Base-by-base conservation (phyloP, 805 yeast genomes). In the Wickerhamiella musiphila region DNA sequence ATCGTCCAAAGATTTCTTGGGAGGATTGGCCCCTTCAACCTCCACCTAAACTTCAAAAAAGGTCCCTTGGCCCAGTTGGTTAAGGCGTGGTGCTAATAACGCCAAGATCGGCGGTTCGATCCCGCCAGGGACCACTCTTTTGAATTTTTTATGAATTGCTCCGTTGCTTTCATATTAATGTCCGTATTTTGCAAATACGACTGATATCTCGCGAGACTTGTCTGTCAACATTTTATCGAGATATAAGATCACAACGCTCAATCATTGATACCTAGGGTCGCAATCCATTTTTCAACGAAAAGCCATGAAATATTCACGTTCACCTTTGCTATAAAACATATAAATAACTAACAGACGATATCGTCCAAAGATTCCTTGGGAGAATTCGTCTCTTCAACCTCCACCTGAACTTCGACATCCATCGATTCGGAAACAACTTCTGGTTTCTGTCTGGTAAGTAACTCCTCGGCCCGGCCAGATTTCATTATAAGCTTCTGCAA, bases 31-130 rank as follows among this genome's bases (percentile, higher is more conserved):
- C 23, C n/a, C 23, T 4, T 10, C 23, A 4, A 10, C 23, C 4
- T 21, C 23, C 4, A 8, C 23, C 23, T 8, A 25, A 25, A 15
- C 5, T 16, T n/a, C 14, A 8, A 28, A 28, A 25, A 3, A 12
- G 62, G 63, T 63, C 68, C 65, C 67, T 63, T 63, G 68, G 68
- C 68, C 68, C 63, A 63, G 68, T 61, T 62, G 68, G 68, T 63
- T 62, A 63, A 61, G 68, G 68, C 67, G 66, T 62, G 63, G 67
- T 62, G 66, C 68, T 63, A 63, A 63, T 63, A 61, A 58, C 62
- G 61, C 62, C 57, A 56, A 58, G 63, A 58, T 58, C 63, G 57
- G 62, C 63, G 54, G 63, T 58, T 58, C 63, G 63, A 58, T 47
- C 51, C 51, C 48, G 51, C 48, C 48, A 46, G 51, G 46, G 51